phyloP scores from a whole-genome alignment of 23 red algal species.

The Gracilaria gracilis region DNA sequence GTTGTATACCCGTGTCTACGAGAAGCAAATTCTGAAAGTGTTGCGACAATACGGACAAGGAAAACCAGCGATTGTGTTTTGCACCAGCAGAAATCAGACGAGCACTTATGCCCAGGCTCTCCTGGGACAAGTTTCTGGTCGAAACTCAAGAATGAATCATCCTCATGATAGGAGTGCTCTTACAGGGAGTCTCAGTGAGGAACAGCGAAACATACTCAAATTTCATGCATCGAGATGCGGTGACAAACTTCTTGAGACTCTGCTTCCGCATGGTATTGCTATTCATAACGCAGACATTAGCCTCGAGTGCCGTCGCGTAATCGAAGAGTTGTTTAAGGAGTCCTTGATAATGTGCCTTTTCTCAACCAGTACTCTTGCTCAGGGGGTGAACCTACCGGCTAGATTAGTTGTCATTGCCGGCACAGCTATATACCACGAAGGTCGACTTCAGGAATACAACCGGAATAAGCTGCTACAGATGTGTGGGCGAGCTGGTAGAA shows the following conservation, averaged over 20 bases:
- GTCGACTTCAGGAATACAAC: constrained; percentile 62
- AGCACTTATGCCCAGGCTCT: constrained; percentile 50
- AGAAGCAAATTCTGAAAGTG: too few species aligned
- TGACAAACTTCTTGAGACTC: constrained; percentile 20
- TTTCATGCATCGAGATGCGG: constrained; percentile 8
- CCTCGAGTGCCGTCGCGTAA: constrained; percentile 32
- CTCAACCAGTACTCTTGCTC: constrained; percentile 81
- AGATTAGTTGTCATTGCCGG: constrained; percentile 79
- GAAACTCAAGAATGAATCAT: neutral
- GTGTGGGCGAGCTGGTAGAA: constrained; percentile 74
- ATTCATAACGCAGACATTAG: constrained; percentile 80
- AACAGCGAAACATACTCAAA: constrained; percentile 15
- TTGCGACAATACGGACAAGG: too few species aligned
- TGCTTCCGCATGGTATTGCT: constrained; percentile 64
- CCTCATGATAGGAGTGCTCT: constrained; percentile 3
- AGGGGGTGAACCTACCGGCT: constrained; percentile 87
- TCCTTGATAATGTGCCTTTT: constrained; percentile 60
- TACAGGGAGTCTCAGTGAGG: constrained; percentile 12
- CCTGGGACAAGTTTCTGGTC: neutral
- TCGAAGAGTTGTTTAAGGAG: constrained; percentile 71
- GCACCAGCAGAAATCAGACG: too few species aligned
- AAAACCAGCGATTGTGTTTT: too few species aligned
- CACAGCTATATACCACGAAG: constrained; percentile 49
- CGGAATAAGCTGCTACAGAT: constrained; percentile 67
- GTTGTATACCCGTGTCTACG: constrained; percentile 54